Base-by-base conservation (phyloP, 2,329 filamentous ascomycete genomes). In the Passalora sequoiae region DNA sequence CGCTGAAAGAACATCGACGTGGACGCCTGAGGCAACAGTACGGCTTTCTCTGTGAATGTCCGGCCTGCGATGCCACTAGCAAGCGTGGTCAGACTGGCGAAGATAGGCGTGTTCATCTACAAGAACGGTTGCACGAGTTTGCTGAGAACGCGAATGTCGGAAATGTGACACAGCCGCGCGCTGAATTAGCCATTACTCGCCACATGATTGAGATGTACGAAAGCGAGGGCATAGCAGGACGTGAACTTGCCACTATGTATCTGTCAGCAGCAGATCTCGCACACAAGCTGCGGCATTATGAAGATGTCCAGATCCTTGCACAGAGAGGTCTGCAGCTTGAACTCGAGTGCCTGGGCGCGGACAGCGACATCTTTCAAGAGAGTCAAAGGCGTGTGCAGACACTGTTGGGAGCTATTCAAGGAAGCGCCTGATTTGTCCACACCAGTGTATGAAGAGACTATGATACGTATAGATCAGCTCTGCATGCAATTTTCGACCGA, bases 1-100 rank as follows among this genome's bases (percentile, higher is more conserved):
- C 51, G 3, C 31, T 49, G n/a, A 49, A 43, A 20, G 39, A 49
- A 12, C 29, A 31, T 19, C 50, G 54, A 4, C 47, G 48, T 32
- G 35, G 39, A 13, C 46, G 46, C 6, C 27, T 57, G 36, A 33
- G 37, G 13, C 24, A 44, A 17, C 32, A 43, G 29, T 68, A 69
- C 43, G 50, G 45, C 5, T 69, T 69, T 44, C 35, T 45, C 6
- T 69, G 65, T 54, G 55, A 48, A 8, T 69, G 65, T 41, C 44
- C 49, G 38, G 57, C 66, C 9, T 70, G 65, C 51, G 49, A 50
- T 28, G 32, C 27, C 8, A 49, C 6, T 12, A 43, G 5, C 10
- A 4, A 16, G 8, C 38, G 43, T 9, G 46, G 46, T 4, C 25
- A 20, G 38, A 30, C 27, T 15, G 44, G 44, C 22, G 49, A 54